A percentile compares a stretch with the other conserved stretches of the same genome.
These are phyloP conservation scores for Candida ascalaphidarum DNA, from an alignment of 805 yeast genomes.

Conservation along the genomic window DNA sequence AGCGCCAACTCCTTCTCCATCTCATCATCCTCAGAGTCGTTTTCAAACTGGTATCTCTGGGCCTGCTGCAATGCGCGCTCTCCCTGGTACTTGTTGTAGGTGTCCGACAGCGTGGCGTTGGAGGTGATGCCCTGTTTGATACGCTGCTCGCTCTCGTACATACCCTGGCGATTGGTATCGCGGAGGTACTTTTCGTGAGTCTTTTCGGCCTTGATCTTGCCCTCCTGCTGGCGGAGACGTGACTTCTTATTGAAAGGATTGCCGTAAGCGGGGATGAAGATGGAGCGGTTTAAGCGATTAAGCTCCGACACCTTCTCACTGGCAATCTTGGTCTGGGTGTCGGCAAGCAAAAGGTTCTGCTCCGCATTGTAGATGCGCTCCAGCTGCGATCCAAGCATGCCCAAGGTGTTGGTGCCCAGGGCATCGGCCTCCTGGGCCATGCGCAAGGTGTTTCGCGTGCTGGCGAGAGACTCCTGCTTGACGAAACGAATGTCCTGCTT, in stretches of 20 bases:
- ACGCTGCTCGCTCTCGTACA: slow-evolving; percentile 61
- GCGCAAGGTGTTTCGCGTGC: slow-evolving; percentile 72
- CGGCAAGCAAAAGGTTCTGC: slow-evolving; percentile 64
- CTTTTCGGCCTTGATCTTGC: slow-evolving; percentile 51
- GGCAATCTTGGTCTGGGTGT: slow-evolving; percentile 74
- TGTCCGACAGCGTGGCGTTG: slow-evolving; percentile 28
- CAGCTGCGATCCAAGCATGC: slow-evolving; percentile 90
- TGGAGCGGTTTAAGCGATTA: slow-evolving; percentile 68
- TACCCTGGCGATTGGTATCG: slow-evolving; percentile 50
- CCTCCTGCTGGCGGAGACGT: slow-evolving; percentile 67
- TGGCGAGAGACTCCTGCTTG: slow-evolving; percentile 79
- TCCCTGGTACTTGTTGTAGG: slow-evolving; percentile 40
- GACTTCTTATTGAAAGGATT: slow-evolving; percentile 87
- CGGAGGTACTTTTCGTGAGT: slow-evolving; percentile 53
- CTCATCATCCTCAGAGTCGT: slow-evolving; percentile 88
- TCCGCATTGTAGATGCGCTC: slow-evolving; percentile 79
- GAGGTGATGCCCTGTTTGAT: slow-evolving; percentile 51
- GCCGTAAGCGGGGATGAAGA: slow-evolving; percentile 67
- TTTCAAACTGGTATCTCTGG: slow-evolving; percentile 70
- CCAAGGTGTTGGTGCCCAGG: slow-evolving; percentile 61
- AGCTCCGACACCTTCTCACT: slow-evolving; percentile 77
- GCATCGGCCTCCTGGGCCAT: slow-evolving; percentile 43
- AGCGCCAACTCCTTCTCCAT: slow-evolving; percentile 81
- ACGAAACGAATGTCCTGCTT: slow-evolving; percentile 76
- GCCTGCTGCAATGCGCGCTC: slow-evolving; percentile 51